Percentiles rank a stretch among this genome's conserved stretches.
Evolutionary conservation across 208 protist species (phyloP).

Genomic region (Acanthamoeba royreba): DNA sequence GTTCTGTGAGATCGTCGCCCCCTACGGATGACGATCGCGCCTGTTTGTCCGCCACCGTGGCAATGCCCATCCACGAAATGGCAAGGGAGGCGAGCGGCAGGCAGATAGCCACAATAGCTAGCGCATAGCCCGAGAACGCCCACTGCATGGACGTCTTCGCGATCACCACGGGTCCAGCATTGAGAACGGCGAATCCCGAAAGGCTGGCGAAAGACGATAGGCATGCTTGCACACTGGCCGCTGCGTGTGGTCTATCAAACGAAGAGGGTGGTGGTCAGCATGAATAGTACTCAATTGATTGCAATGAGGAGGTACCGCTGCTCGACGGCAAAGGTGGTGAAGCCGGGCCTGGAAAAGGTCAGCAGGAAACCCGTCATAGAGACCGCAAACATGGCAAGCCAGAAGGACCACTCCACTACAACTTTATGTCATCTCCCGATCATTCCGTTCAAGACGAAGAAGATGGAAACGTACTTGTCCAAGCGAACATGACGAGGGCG

Average conservation of each 20-base stretch:
- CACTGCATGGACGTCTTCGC: neutral
- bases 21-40: no score
- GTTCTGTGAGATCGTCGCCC: neutral
- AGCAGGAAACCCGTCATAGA: neutral
- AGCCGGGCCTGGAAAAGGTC: neutral
- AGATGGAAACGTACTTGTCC: neutral
- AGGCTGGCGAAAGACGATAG: neutral
- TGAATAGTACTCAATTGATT: no score
- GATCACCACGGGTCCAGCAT: neutral
- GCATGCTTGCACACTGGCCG: conserved; percentile 3
- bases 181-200: neutral
- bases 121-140: neutral
- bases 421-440: neutral
- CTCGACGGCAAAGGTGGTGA: conserved; percentile 8
- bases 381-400: neutral
- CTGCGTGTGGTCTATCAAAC: neutral
- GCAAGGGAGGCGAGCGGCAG: neutral
- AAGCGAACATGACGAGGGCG: neutral
- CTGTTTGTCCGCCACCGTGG: neutral
- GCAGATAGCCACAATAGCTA: neutral
- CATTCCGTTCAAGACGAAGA: neutral
- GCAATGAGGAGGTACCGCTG: neutral
- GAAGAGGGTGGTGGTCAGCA: no score
- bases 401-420: neutral
- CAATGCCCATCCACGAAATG: neutral